Evolutionary conservation across 2,329 filamentous ascomycete species (phyloP).

Genomic region (Fusarium bactridioides): DNA sequence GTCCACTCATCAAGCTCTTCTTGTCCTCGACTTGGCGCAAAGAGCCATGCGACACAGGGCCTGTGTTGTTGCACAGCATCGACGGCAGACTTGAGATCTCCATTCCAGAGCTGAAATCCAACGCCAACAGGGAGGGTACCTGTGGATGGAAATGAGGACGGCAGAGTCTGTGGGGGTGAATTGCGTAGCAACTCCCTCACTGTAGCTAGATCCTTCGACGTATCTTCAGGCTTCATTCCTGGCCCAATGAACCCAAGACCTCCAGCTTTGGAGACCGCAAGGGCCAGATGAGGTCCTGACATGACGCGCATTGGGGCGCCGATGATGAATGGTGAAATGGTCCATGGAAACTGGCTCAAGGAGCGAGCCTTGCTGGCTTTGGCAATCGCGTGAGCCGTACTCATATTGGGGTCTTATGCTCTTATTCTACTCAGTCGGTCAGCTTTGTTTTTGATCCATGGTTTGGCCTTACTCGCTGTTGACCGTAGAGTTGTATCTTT

Average conservation of each 20-base stretch:
- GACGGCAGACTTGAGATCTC: conserved; percentile 46
- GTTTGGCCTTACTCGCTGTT: background rate
- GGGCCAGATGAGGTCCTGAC: conserved; percentile 61
- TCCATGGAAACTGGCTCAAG: conserved; percentile 37
- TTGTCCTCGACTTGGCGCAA: conserved; percentile 46
- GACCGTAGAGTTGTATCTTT: background rate
- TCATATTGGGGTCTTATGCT: background rate
- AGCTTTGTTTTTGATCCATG: background rate
- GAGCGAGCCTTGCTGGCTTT: conserved; percentile 7
- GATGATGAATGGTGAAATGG: conserved; percentile 59
- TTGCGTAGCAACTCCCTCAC: conserved; percentile 37
- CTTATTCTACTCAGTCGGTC: background rate
- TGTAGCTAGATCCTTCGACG: conserved; percentile 43
- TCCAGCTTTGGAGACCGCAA: conserved; percentile 73
- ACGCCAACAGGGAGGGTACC: conserved; percentile 54
- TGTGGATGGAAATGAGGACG: conserved; percentile 10
- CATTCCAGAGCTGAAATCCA: conserved; percentile 55
- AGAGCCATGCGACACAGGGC: conserved; percentile 57
- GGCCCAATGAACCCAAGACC: conserved; percentile 65
- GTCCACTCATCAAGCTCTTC: conserved; percentile 55
- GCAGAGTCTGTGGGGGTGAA: background rate
- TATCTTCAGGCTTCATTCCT: conserved; percentile 46
- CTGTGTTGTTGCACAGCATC: conserved; percentile 42
- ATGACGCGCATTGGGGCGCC: conserved; percentile 76
- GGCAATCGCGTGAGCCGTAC: background rate